Evolutionary conservation across 345 rosid genomes (phyloP), one percentile per base, ranked within the genome.

Genomic region (Viola odorata): DNA sequence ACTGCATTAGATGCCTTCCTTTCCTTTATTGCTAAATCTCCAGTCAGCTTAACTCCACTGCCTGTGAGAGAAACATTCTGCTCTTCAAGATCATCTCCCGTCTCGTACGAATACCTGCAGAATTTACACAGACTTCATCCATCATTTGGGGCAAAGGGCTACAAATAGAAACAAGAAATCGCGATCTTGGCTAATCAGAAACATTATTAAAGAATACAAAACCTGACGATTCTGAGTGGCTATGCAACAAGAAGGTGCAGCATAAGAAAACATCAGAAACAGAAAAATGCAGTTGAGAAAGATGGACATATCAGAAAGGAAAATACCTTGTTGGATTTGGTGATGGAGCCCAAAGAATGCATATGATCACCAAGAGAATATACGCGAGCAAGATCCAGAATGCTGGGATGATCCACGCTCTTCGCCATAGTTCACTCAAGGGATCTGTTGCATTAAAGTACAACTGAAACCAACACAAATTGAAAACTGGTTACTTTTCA

Each of bases 261-360:
- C 32, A 23, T 23, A 23, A 23, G 32, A 23, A 23, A 23, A 23
- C 32, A 23, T 23, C 32, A 23, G 32, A 23, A 23, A 23, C 32
- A 23, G 32, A 23, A 23, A 23, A 23, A 23, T 23, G 32, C 32
- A 23, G 32, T 23, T 23, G 32, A 23, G 32, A 23, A 23, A 23
- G 32, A 23, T 23, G 32, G 32, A 23, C 32, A 2, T 23, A 23
- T 1, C 32, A 23, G 32, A 2, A n/a, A n/a, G n/a, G n/a, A n/a
- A 23, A 41, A 63, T 85, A 91, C 96, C 98, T 87, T 6, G 96
- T 89, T 16, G 91, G 92, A 67, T 91, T 91, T 37, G 63, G 73
- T 41, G 99, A 94, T 62, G 99, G 99, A 75, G 91, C 88, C 99
- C 95, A 89, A n/a, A 94, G 94, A 53, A 78, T 47, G 71, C 97